Percentiles rank a stretch among this genome's conserved stretches.
Conservation (phyloP, 169 alveolate genomes). For the Plasmodium gallinaceum region DNA sequence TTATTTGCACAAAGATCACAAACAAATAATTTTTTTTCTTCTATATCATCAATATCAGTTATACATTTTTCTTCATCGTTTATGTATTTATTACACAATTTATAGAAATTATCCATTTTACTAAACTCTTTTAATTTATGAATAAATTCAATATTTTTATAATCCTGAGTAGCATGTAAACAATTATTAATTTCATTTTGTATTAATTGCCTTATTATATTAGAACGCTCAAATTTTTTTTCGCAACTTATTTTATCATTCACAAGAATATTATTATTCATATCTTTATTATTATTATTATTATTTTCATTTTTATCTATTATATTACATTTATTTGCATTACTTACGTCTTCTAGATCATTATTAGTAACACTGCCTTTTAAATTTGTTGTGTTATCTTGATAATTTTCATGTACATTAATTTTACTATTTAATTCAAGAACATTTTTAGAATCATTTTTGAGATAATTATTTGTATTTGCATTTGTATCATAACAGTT, state of each 20-base stretch:
- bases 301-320: background rate
- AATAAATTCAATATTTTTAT: slow-evolving; percentile 4
- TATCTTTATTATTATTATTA: background rate
- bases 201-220: slow-evolving; percentile 14
- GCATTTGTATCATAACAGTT: no score
- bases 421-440: no score
- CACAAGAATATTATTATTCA: background rate
- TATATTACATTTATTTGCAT: background rate
- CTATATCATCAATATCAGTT: slow-evolving; percentile 55
- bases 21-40: slow-evolving; percentile 50
- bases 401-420: background rate
- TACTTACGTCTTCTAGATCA: background rate
- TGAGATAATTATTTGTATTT: no score
- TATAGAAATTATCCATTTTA: background rate
- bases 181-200: slow-evolving; percentile 27
- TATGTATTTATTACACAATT: background rate
- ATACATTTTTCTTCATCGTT: slow-evolving; percentile 56
- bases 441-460: no score
- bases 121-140: slow-evolving; percentile 28
- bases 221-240: background rate
- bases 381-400: background rate
- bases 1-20: slow-evolving; percentile 76
- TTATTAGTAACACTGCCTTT: background rate
- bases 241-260: background rate
- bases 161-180: slow-evolving; percentile 21